phyloP scores from a whole-genome alignment of 129 eudicot genomes.

The Artemisia argyi region DNA sequence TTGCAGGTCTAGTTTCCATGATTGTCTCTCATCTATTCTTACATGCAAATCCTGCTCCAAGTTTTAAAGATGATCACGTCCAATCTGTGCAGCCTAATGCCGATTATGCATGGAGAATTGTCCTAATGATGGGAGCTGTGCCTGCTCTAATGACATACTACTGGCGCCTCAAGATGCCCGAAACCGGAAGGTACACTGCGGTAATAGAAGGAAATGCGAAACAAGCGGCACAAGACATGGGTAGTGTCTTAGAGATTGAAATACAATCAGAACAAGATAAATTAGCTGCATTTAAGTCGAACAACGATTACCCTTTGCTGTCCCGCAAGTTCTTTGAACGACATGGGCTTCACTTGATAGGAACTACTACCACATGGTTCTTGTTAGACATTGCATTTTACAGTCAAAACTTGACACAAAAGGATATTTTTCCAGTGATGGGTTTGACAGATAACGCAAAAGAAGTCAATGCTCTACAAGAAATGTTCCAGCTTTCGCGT shows the following conservation, averaged over 20 bases:
- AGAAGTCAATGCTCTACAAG: conserved; percentile 42
- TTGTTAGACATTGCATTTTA: conserved; percentile 61
- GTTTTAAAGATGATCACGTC: neutral
- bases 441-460: conserved; percentile 25
- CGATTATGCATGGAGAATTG: conserved; percentile 58
- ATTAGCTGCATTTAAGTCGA: conserved; percentile 36
- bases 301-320: conserved; percentile 41
- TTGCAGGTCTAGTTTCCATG: conserved; percentile 63
- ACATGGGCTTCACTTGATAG: conserved; percentile 54
- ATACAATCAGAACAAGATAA: conserved; percentile 47
- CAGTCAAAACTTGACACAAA: conserved; percentile 62
- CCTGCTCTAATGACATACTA: conserved; percentile 59
- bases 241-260: conserved; percentile 55
- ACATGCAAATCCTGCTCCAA: neutral
- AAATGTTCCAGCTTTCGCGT: conserved; percentile 55
- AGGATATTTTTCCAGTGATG: conserved; percentile 59
- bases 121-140: conserved; percentile 56
- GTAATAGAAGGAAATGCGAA: conserved; percentile 55
- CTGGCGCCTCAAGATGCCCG: conserved; percentile 70
- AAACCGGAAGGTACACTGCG: conserved; percentile 66
- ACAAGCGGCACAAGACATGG: conserved; percentile 68
- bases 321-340: conserved; percentile 44
- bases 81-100: conserved; percentile 45
- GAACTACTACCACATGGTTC: conserved; percentile 60
- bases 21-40: conserved; percentile 34